phyloP scores from a whole-genome alignment of 257 asterid species.

The Verbascum thapsus region DNA sequence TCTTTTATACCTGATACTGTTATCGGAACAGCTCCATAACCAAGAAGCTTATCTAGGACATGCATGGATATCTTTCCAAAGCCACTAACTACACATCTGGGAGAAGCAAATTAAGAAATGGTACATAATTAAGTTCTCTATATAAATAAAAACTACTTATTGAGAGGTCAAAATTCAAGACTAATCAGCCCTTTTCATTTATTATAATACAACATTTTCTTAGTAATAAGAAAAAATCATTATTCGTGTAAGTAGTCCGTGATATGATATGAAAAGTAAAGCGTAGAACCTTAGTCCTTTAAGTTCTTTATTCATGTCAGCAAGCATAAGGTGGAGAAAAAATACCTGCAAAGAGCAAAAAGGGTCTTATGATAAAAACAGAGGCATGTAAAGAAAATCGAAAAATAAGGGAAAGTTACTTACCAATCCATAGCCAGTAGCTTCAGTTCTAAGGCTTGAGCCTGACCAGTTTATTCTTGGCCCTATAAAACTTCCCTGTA shows the following conservation, averaged over 20 bases:
- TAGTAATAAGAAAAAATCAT: neutral
- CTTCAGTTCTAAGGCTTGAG: constrained; percentile 96
- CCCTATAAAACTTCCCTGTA: constrained; percentile 98
- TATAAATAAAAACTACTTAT: constrained; percentile 12
- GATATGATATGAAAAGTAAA: constrained; percentile 22
- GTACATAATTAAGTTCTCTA: constrained; percentile 15
- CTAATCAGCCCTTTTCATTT: constrained; percentile 8
- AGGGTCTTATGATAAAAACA: constrained; percentile 30
- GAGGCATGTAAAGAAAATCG: constrained; percentile 5
- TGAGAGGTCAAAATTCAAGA: constrained; percentile 13
- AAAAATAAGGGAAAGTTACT: constrained; percentile 26
- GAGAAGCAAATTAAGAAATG: constrained; percentile 30
- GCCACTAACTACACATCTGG: constrained; percentile 97
- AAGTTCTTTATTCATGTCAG: constrained; percentile 96
- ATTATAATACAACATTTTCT: constrained; percentile 4
- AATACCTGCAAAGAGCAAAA: constrained; percentile 67
- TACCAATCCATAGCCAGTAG: constrained; percentile 99
- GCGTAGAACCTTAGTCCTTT: constrained; percentile 86
- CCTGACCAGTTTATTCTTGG: constrained; percentile 98
- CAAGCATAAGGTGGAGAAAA: constrained; percentile 93
- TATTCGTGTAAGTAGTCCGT: neutral
- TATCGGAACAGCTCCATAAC: constrained; percentile 86
- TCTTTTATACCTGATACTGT: constrained; percentile 77
- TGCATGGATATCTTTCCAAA: constrained; percentile 98
- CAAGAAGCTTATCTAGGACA: constrained; percentile 94